Conservation (phyloP, 371 early-diverging fungal genomes). For the Thermomucor indicae-seudaticae region DNA sequence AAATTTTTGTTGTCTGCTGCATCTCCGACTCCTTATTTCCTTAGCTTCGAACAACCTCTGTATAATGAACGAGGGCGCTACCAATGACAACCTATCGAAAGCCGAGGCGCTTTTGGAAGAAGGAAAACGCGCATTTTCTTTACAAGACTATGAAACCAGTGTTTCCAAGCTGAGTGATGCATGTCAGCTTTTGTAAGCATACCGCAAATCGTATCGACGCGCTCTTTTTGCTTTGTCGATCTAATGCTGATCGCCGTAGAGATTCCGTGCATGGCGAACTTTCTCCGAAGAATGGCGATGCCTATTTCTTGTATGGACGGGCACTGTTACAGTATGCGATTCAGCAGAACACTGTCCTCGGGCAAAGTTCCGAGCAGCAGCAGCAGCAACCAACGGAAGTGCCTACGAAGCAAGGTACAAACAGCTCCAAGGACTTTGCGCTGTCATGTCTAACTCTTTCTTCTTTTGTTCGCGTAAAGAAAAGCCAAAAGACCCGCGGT, state of each 20-base stretch:
- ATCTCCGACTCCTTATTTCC: not conserved
- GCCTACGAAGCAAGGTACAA: not conserved
- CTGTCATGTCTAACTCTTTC: not conserved
- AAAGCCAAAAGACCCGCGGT: slow-evolving; percentile 37
- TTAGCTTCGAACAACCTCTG: not conserved
- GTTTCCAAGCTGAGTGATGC: slow-evolving; percentile 66
- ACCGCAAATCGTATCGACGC: not conserved
- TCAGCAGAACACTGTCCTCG: slow-evolving; percentile 69
- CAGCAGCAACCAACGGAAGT: not conserved
- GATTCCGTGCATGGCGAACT: slow-evolving; percentile 66
- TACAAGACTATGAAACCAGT: slow-evolving; percentile 53
- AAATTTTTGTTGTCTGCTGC: not conserved
- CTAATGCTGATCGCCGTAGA: slow-evolving; percentile 24
- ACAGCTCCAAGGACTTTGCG: no score
- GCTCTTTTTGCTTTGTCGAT: not conserved
- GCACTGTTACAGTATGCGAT: slow-evolving; percentile 77
- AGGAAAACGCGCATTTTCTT: not conserved
- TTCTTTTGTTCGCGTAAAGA: slow-evolving; percentile 8
- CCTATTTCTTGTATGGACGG: slow-evolving; percentile 73
- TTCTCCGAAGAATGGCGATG: slow-evolving; percentile 73
- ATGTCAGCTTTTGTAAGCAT: slow-evolving; percentile 56
- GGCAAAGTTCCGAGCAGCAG: slow-evolving; percentile 34
- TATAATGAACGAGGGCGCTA: not conserved
- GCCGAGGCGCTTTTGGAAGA: slow-evolving; percentile 1
- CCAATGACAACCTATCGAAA: not conserved